These are phyloP conservation scores for Furcasterigmium furcatum DNA, from an alignment of 2,329 filamentous ascomycete species.

Conservation along the genomic window DNA sequence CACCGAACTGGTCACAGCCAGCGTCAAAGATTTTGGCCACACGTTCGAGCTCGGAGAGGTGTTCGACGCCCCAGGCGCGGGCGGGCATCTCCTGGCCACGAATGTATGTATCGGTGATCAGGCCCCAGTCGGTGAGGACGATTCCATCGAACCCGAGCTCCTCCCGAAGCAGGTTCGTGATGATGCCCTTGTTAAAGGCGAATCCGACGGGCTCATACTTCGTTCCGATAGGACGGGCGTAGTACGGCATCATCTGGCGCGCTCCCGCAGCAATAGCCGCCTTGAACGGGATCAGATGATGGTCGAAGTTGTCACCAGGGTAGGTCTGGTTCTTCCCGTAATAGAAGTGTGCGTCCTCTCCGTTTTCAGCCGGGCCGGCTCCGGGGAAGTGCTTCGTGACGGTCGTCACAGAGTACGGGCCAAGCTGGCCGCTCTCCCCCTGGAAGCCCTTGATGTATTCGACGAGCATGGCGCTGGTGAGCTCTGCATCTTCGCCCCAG, in stretches of 20 bases:
- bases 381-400: constrained; percentile 53
- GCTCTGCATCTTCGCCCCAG: constrained; percentile 44
- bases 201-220: constrained; percentile 44
- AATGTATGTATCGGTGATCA: constrained; percentile 53
- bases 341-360: constrained; percentile 48
- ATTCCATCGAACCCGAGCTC: constrained; percentile 48
- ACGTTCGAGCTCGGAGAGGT: constrained; percentile 34
- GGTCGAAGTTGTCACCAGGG: constrained; percentile 45
- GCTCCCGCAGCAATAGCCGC: constrained; percentile 46
- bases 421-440: constrained; percentile 38
- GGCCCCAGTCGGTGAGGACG: constrained; percentile 48
- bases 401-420: constrained; percentile 39
- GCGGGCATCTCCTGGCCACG: too few relatives aligned
- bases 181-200: constrained; percentile 46
- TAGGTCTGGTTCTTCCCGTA: constrained; percentile 50
- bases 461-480: constrained; percentile 31
- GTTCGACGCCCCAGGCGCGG: constrained; percentile 48
- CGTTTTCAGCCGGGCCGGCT: constrained; percentile 42
- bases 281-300: constrained; percentile 47
- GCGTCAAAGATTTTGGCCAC: constrained; percentile 41
- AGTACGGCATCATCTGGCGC: constrained; percentile 50
- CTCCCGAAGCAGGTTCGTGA: constrained; percentile 43
- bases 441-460: constrained; percentile 47
- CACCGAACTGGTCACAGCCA: constrained; percentile 50
- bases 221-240: constrained; percentile 42